Evolutionary conservation across 2,329 filamentous ascomycete species (phyloP).

Genomic region (Rutstroemia sp.): DNA sequence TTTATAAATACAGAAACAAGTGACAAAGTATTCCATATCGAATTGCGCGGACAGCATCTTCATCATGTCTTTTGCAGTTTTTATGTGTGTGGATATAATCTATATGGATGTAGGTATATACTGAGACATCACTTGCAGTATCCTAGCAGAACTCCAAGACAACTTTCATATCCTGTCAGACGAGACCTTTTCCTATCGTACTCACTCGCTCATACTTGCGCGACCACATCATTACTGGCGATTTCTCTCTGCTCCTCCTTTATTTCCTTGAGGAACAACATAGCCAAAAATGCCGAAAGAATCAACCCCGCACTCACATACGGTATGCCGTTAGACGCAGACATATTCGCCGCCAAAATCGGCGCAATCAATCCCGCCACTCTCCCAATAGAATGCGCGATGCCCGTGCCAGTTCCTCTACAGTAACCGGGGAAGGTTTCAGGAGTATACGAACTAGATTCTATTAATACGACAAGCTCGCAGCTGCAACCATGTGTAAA

Average conservation of each 20-base stretch:
- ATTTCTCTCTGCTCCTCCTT: not conserved
- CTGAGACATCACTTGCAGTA: too few relatives aligned
- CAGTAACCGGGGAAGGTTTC: constrained; percentile 70
- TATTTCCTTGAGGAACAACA: constrained; percentile 46
- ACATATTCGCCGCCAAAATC: constrained; percentile 51
- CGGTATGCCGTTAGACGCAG: constrained; percentile 39
- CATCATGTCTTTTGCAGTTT: too few relatives aligned
- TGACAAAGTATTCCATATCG: too few relatives aligned
- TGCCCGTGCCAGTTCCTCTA: constrained; percentile 64
- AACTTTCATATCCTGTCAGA: too few relatives aligned
- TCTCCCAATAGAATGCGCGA: constrained; percentile 64
- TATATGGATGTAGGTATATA: too few relatives aligned
- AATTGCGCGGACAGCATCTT: too few relatives aligned
- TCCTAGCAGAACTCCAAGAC: too few relatives aligned
- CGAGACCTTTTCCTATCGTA: too few relatives aligned
- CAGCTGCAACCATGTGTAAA: not conserved
- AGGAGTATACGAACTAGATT: constrained; percentile 56
- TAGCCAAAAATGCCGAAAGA: constrained; percentile 50
- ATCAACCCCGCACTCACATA: constrained; percentile 51
- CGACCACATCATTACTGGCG: too few relatives aligned
- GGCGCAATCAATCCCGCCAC: constrained; percentile 61
- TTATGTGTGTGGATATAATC: too few relatives aligned
- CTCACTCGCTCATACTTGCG: too few relatives aligned
- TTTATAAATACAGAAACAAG: too few relatives aligned
- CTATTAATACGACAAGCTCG: not conserved